These are phyloP conservation scores for Stramenopiles sp. DNA, from an alignment of 352 stramenopile genomes.

Conservation along the genomic window DNA sequence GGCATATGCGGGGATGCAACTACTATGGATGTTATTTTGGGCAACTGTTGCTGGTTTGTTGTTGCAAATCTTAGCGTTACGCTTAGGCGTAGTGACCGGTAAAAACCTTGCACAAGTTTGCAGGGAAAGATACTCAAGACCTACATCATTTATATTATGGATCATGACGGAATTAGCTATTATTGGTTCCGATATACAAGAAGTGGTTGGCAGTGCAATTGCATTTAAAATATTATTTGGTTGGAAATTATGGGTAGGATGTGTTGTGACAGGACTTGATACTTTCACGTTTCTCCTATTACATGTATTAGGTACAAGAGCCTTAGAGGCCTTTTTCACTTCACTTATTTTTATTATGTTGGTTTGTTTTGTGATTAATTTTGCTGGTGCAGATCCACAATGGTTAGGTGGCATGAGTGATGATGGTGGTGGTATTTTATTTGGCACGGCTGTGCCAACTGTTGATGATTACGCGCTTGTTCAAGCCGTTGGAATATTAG, in stretches of 20 bases:
- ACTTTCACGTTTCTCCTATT: conserved; percentile 81
- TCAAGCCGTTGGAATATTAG: conserved; percentile 67
- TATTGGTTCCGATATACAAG: conserved; percentile 66
- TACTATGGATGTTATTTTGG: conserved; percentile 70
- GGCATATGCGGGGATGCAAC: conserved; percentile 57
- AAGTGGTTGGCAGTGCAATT: conserved; percentile 69
- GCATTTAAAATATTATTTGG: conserved; percentile 65
- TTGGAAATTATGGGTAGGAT: conserved; percentile 64
- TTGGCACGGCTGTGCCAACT: conserved; percentile 27
- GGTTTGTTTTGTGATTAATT: conserved; percentile 72
- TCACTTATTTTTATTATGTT: conserved; percentile 74
- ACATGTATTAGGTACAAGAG: conserved; percentile 67
- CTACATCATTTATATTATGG: conserved; percentile 49
- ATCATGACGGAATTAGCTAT: conserved; percentile 79
- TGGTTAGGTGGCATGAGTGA: neutral
- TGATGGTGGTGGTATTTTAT: conserved; percentile 43
- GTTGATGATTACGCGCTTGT: conserved; percentile 44
- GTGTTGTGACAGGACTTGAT: conserved; percentile 32
- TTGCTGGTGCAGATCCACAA: conserved; percentile 47
- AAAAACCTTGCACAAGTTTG: conserved; percentile 68
- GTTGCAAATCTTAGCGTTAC: conserved; percentile 69
- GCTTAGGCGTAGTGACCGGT: conserved; percentile 68
- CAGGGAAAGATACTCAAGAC: conserved; percentile 44
- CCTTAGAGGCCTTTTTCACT: conserved; percentile 76
- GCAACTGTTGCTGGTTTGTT: conserved; percentile 71